Conservation (phyloP, 495 filamentous ascomycete species). For the Apodospora peruviana region DNA sequence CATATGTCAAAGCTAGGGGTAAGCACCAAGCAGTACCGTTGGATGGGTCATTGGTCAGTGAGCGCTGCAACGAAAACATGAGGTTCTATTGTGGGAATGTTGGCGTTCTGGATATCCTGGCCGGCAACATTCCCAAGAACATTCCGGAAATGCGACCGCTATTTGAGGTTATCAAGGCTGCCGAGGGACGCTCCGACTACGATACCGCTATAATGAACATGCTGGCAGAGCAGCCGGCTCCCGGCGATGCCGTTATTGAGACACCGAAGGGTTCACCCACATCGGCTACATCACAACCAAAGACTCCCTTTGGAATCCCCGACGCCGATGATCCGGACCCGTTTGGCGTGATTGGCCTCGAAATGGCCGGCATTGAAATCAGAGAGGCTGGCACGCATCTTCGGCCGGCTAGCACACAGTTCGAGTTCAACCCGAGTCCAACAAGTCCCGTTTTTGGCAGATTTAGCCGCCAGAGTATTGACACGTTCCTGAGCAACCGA, state of each 20-base stretch:
- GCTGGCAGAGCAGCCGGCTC: slow-evolving; percentile 55
- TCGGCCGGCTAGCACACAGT: slow-evolving; percentile 65
- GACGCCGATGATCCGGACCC: slow-evolving; percentile 77
- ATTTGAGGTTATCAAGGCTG: slow-evolving; percentile 75
- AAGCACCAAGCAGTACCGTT: slow-evolving; percentile 77
- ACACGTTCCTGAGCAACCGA: slow-evolving; percentile 59
- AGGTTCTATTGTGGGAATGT: slow-evolving; percentile 73
- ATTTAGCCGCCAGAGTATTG: slow-evolving; percentile 64
- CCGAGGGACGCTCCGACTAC: slow-evolving; percentile 71
- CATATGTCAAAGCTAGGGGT: slow-evolving; percentile 82
- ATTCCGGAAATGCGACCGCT: slow-evolving; percentile 60
- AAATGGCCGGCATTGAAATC: slow-evolving; percentile 79
- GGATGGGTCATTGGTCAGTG: slow-evolving; percentile 78
- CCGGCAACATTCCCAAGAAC: slow-evolving; percentile 67
- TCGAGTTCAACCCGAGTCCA: slow-evolving; percentile 73
- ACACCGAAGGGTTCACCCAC: slow-evolving; percentile 31
- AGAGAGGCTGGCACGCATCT: slow-evolving; percentile 72
- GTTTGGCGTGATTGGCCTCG: slow-evolving; percentile 78
- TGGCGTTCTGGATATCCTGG: slow-evolving; percentile 72
- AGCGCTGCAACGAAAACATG: slow-evolving; percentile 85
- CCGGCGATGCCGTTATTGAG: slow-evolving; percentile 64
- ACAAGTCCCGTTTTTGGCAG: slow-evolving; percentile 68
- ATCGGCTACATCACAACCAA: slow-evolving; percentile 13
- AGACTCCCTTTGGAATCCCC: slow-evolving; percentile 66
- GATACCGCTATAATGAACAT: slow-evolving; percentile 51